phyloP scores from a whole-genome alignment of 176 grass and related monocot species.

The Avena atlantica region DNA sequence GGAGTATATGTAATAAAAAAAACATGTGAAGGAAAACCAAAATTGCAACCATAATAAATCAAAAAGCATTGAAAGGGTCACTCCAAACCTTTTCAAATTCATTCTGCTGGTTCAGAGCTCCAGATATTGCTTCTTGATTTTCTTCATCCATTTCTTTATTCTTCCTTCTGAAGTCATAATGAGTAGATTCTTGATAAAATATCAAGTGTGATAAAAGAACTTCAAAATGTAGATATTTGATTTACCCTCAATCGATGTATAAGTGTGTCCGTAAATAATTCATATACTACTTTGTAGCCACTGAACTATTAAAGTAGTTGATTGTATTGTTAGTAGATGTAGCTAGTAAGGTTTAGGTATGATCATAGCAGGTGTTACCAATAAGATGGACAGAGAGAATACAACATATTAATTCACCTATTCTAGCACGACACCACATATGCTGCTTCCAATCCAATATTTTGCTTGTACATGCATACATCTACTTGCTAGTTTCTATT shows the following conservation, averaged over 20 bases:
- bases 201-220: slow-evolving; percentile 29
- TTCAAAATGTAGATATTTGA: slow-evolving; percentile 33
- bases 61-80: neutral
- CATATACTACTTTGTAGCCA: slow-evolving; percentile 92
- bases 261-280: slow-evolving; percentile 89
- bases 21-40: slow-evolving; percentile 15
- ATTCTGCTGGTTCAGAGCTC: slow-evolving; percentile 80
- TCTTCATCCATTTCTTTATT: slow-evolving; percentile 93
- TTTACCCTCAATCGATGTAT: slow-evolving; percentile 84
- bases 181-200: slow-evolving; percentile 35
- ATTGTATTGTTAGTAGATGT: no score
- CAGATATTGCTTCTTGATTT: slow-evolving; percentile 95
- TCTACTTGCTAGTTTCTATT: no score
- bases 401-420: no score
- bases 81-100: slow-evolving; percentile 91
- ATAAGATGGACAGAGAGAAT: no score
- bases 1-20: slow-evolving; percentile 14
- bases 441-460: no score
- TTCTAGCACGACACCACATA: no score
- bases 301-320: no score
- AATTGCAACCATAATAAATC: neutral
- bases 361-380: no score
- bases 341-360: no score
- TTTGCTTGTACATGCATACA: no score
- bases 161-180: slow-evolving; percentile 71